Base-by-base conservation (phyloP, 495 filamentous ascomycete genomes). In the Penicillium simplicissimum region DNA sequence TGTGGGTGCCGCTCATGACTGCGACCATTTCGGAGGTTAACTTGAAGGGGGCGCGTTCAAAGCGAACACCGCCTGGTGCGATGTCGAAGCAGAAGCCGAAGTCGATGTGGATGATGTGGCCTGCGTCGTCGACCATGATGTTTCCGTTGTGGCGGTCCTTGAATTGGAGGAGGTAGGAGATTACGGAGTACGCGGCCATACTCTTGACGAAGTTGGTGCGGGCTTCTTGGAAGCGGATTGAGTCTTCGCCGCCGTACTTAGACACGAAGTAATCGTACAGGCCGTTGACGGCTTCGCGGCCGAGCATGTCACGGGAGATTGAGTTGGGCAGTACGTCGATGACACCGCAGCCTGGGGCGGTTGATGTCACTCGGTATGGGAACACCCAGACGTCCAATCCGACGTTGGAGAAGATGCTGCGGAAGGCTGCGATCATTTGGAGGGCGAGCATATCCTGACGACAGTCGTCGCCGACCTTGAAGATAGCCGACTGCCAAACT, bases 1-100 rank as follows among this genome's bases (percentile, higher is more conserved):
- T 65, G 28, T 71, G 74, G 59, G 81, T 86, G 42, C 94, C 93
- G 28, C 96, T 93, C 94, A 99, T 99, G 58, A 99, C 96, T 15
- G 92, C 89, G 40, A 99, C 84, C 96, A 99, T 99, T 70, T 99
- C 96, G 11, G 86, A 85, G 0, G 96, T 98, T 53, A 99, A 84
- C 76, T 99, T 99, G 85, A 99, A 99, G 0, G 96, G 96, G 0
- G 96, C 96, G 28, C 96, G 89, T 78, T 99, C 96, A 69, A 99
- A 99, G 56, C 90, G 91, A 55, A 98, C 90, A 21, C 96, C 96
- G 42, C 96, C 96, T 0, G 96, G 96, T 1, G 92, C 96, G 69
- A 99, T 97, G 71, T 99, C 96, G 74, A 99, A 98, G 76, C 94
- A 98, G 82, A 99, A 99, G 19, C 96, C 96, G 68, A 99, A 99